Percentiles rank a stretch among this genome's conserved stretches.
Conservation (phyloP, 768 basidiomycete species). For the Tricholoma hemisulphureum region DNA sequence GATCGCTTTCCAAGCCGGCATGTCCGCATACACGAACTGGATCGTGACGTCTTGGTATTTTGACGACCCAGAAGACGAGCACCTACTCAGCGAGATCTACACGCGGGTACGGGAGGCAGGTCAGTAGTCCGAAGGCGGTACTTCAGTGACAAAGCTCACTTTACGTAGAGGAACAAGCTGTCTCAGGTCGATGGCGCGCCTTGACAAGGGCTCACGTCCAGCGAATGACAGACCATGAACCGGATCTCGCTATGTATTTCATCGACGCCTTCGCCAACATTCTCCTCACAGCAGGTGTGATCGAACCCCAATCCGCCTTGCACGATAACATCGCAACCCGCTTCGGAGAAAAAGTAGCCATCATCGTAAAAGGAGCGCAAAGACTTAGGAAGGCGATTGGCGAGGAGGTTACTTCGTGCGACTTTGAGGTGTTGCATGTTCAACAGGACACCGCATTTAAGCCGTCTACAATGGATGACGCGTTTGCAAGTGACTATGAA, state of each 20-base stretch:
- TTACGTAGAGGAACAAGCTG: slow-evolving; percentile 40
- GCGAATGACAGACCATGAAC: slow-evolving; percentile 23
- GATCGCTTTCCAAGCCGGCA: slow-evolving; percentile 44
- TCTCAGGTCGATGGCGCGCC: slow-evolving; percentile 45
- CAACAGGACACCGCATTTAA: slow-evolving; percentile 43
- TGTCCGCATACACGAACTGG: slow-evolving; percentile 49
- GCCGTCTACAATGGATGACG: slow-evolving; percentile 44
- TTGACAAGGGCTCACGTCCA: slow-evolving; percentile 32
- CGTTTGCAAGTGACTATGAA: slow-evolving; percentile 26
- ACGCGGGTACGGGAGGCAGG: slow-evolving; percentile 34
- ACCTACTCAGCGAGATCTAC: slow-evolving; percentile 38
- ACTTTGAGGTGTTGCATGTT: slow-evolving; percentile 51
- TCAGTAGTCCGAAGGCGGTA: slow-evolving; percentile 15
- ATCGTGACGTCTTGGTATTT: slow-evolving; percentile 51
- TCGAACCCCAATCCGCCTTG: slow-evolving; percentile 26
- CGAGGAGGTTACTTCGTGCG: slow-evolving; percentile 56
- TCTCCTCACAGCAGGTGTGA: slow-evolving; percentile 38
- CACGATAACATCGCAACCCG: slow-evolving; percentile 38
- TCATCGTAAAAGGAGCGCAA: slow-evolving; percentile 45
- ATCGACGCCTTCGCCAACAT: slow-evolving; percentile 41
- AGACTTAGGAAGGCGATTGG: slow-evolving; percentile 57
- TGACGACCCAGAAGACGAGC: slow-evolving; percentile 47
- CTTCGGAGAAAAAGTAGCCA: slow-evolving; percentile 43
- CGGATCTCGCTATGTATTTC: slow-evolving; percentile 36
- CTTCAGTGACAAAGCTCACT: background rate